Evolutionary conservation across 2,329 filamentous ascomycete species (phyloP).

Genomic region (Cryphonectria japonica): DNA sequence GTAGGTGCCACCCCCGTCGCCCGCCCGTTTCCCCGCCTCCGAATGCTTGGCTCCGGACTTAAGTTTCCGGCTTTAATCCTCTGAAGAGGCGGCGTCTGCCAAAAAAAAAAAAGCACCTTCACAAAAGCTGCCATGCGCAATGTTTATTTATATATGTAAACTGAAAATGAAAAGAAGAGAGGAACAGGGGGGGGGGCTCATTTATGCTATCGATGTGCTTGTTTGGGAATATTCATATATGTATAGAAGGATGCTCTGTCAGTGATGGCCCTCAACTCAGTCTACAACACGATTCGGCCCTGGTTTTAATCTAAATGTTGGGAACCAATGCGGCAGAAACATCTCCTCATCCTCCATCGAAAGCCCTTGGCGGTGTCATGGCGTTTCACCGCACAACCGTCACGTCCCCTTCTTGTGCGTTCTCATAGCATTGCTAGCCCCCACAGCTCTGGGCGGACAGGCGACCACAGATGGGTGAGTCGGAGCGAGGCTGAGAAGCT

Average conservation of each 20-base stretch:
- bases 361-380: neutral
- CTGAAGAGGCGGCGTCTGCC: neutral
- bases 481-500: neutral
- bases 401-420: neutral
- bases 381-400: neutral
- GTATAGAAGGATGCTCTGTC: neutral
- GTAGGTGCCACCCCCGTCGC: neutral
- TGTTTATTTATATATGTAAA: neutral
- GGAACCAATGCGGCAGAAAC: neutral
- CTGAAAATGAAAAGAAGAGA: neutral
- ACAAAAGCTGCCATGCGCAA: neutral
- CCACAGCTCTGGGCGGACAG: neutral
- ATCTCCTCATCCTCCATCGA: neutral
- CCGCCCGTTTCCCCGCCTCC: neutral
- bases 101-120: neutral
- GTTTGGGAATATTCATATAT: neutral
- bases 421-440: neutral
- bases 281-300: neutral
- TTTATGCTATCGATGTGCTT: neutral
- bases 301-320: neutral
- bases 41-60: constrained; percentile 16
- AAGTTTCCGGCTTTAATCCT: constrained; percentile 18
- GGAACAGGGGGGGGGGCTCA: neutral
- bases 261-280: neutral
- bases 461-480: neutral